A percentile compares a stretch with the other conserved stretches of the same genome.
These are phyloP conservation scores for Claviceps sorghi DNA, from an alignment of 2,329 filamentous ascomycete species.

Conservation along the genomic window DNA sequence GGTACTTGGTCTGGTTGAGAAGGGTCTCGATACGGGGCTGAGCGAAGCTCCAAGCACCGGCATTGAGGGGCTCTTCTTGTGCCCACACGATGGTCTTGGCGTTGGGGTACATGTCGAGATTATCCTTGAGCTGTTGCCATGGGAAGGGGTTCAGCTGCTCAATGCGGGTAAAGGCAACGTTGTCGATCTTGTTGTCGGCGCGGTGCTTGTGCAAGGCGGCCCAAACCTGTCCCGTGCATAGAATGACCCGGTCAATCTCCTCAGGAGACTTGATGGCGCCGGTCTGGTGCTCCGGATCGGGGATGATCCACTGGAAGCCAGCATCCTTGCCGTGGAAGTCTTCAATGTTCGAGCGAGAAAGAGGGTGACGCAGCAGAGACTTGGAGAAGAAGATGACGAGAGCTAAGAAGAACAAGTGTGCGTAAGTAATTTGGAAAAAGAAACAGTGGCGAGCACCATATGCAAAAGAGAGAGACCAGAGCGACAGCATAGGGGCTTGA, in stretches of 20 bases:
- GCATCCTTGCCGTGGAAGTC: slow-evolving; percentile 74
- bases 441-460: background rate
- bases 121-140: slow-evolving; percentile 92
- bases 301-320: slow-evolving; percentile 94
- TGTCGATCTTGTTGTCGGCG: slow-evolving; percentile 68
- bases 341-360: slow-evolving; percentile 78
- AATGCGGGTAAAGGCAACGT: slow-evolving; percentile 86
- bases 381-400: slow-evolving; percentile 98
- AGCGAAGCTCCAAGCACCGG: slow-evolving; percentile 92
- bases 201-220: slow-evolving; percentile 83
- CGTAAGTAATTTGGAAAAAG: slow-evolving; percentile 1
- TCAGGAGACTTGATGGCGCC: slow-evolving; percentile 63
- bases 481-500: background rate
- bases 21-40: slow-evolving; percentile 95
- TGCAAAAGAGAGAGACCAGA: background rate
- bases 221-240: slow-evolving; percentile 93
- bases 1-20: slow-evolving; percentile 81
- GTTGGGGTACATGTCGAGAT: slow-evolving; percentile 93
- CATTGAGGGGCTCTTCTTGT: slow-evolving; percentile 96
- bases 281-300: slow-evolving; percentile 69
- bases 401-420: slow-evolving; percentile 32
- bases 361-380: slow-evolving; percentile 81
- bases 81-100: slow-evolving; percentile 95
- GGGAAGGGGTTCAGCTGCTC: slow-evolving; percentile 99
- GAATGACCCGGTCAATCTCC: slow-evolving; percentile 82